Evolutionary conservation across 129 eudicot genomes (phyloP), one percentile per base, ranked within the genome.

Genomic region (Daucus carota): DNA sequence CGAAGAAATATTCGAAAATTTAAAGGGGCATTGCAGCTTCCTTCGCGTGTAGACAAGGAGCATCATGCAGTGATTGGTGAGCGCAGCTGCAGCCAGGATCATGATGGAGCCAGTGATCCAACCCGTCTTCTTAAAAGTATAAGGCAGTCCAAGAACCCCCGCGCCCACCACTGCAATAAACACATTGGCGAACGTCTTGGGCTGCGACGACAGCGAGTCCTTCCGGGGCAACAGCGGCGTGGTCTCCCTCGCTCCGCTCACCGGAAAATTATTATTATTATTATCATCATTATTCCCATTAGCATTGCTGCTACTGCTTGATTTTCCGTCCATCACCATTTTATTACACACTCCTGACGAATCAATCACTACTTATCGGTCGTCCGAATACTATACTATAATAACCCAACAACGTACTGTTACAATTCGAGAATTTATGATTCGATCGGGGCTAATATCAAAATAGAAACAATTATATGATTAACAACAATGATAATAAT

Each of bases 121-220:
- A 5, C 97, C 97, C 46, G 92, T 87, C 47, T 82, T 86, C 88
- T 80, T 84, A 85, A 92, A 87, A 14, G 96, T 92, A 79, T 92
- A 92, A 1, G 97, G 97, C 17, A 92, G 92, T 14, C 97, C 96
- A 12, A 92, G 90, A 6, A 92, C 97, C 29, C 96, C 96, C 47
- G 97, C 90, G 20, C 97, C 97, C 16, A 92, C 97, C 32, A 92
- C 83, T 31, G 96, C 86, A 47, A 92, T 92, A 75, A 92, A 92
- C 14, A 92, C 85, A 62, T 92, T 92, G 43, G 92, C 97, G 71
- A 92, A 89, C 34, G 97, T 89, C 66, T 92, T 92, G 18, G 95
- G 87, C 24, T 86, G 87, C 2, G 92, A 92, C 0, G 97, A 92
- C 22, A 86, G 83, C 0, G 81, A 62, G 2, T 79, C 79, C 9